Percentiles rank a stretch among this genome's conserved stretches.
These are phyloP conservation scores for Euptelea pleiosperma DNA, from an alignment of 164 flowering plant genomes.

Conservation along the genomic window DNA sequence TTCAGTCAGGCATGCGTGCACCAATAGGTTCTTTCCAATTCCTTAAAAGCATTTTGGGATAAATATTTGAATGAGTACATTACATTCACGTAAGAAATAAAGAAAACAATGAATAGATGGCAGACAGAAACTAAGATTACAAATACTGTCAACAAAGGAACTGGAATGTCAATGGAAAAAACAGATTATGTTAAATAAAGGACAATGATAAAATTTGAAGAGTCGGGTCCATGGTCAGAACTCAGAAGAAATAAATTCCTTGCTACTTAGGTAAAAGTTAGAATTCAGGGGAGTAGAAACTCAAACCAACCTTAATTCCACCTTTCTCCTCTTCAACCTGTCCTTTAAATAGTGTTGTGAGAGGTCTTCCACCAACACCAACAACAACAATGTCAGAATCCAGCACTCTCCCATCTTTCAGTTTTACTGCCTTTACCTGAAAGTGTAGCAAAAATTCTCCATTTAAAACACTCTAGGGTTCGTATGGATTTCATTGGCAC, in stretches of 20 bases:
- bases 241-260: not conserved
- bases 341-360: constrained; percentile 75
- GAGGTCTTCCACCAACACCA: constrained; percentile 93
- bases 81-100: too few species aligned
- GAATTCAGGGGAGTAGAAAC: not conserved
- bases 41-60: too few species aligned
- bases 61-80: too few species aligned
- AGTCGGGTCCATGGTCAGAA: too few species aligned
- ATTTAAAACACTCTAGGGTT: not conserved
- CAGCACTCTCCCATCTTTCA: constrained; percentile 81
- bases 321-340: constrained; percentile 93
- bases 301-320: constrained; percentile 78
- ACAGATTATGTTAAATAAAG: not conserved
- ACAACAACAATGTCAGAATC: constrained; percentile 98
- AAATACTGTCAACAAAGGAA: too few species aligned
- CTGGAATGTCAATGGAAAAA: too few species aligned
- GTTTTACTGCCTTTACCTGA: constrained; percentile 85
- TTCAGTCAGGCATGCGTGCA: too few species aligned
- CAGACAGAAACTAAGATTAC: too few species aligned
- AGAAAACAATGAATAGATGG: too few species aligned
- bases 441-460: not conserved
- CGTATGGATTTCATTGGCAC: not conserved
- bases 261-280: not conserved
- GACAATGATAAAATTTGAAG: too few species aligned
- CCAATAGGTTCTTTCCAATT: too few species aligned